phyloP scores from a whole-genome alignment of 495 filamentous ascomycete genomes.

The Penicillium ucsense region DNA sequence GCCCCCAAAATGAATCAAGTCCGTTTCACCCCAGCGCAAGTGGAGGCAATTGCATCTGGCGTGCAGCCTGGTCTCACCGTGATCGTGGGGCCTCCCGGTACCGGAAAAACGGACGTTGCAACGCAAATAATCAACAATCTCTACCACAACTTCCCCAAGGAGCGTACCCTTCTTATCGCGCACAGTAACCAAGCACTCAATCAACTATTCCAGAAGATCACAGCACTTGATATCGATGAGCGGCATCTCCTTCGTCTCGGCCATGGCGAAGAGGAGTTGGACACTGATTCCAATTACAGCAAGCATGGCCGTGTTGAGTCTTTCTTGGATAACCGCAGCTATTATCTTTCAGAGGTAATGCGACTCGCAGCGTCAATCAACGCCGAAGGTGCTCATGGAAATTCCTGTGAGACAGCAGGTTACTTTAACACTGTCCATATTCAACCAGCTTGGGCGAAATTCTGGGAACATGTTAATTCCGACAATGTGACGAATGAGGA shows the following conservation, averaged over 20 bases:
- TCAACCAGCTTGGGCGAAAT: conserved; percentile 78
- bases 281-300: conserved; percentile 79
- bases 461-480: conserved; percentile 50
- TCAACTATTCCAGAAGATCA: conserved; percentile 98
- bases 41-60: conserved; percentile 87
- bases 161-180: conserved; percentile 86
- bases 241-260: conserved; percentile 88
- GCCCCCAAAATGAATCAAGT: conserved; percentile 73
- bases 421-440: conserved; percentile 95
- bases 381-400: conserved; percentile 84
- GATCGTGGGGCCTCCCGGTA: conserved; percentile 91
- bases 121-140: conserved; percentile 99
- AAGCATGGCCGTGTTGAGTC: conserved; percentile 94
- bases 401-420: conserved; percentile 89
- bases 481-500: conserved; percentile 46
- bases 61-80: conserved; percentile 92
- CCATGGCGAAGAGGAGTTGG: conserved; percentile 89
- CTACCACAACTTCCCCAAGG: conserved; percentile 91
- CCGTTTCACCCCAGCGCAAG: conserved; percentile 83
- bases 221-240: conserved; percentile 87
- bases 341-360: conserved; percentile 75
- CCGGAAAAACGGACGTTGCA: conserved; percentile 96
- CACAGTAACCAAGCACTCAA: conserved; percentile 98
- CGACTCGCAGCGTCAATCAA: conserved; percentile 73
- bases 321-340: conserved; percentile 80